Base-by-base conservation (phyloP, 2,329 filamentous ascomycete species). In the Penicillium rolfsii region DNA sequence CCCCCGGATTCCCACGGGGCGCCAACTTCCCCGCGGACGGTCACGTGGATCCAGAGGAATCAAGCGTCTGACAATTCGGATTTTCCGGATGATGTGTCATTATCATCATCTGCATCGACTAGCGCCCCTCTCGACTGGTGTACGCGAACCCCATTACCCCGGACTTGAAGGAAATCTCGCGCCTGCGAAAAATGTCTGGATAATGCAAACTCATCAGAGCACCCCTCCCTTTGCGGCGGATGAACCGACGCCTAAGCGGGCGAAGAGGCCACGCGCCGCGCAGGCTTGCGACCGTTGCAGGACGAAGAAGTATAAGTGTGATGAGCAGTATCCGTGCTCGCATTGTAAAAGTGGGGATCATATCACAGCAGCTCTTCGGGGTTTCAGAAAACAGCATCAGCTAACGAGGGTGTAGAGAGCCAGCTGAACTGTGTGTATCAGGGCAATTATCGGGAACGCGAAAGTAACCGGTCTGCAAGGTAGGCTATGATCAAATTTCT, bases 241-340 rank as follows among this genome's bases (percentile, higher is more conserved):
- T 52, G 63, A 65, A 19, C 56, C 64, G 14, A 52, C 59, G 56
- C 63, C 64, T 28, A 71, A 70, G 59, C 67, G 69, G 55, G 53
- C 61, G 24, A 77, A 76, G 58, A 68, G 73, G 52, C 76, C 77
- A n/a, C 76, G 79, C n/a, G 78, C 80, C 19, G 76, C 78, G 9
- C 77, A 78, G 58, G 80, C 80, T 2, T 82, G 80, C 65, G 79
- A 82, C 62, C 70, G 78, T 33, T 82, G 80, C 67, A 73, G 80
- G 55, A 62, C 72, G 50, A 81, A 82, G 70, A 82, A 82, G 70
- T 81, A 82, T 69, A 81, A 80, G 64, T 82, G 80, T 65, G 79
- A 81, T 63, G 80, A 82, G 63, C 69, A 71, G 30, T 77, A 75
- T 60, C 80, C 79, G 28, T 81, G 80, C 65, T 73, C 73, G 9